Evolutionary conservation across 176 grass and related monocot genomes (phyloP).

Genomic region (Dendrocalamus sinicus): DNA sequence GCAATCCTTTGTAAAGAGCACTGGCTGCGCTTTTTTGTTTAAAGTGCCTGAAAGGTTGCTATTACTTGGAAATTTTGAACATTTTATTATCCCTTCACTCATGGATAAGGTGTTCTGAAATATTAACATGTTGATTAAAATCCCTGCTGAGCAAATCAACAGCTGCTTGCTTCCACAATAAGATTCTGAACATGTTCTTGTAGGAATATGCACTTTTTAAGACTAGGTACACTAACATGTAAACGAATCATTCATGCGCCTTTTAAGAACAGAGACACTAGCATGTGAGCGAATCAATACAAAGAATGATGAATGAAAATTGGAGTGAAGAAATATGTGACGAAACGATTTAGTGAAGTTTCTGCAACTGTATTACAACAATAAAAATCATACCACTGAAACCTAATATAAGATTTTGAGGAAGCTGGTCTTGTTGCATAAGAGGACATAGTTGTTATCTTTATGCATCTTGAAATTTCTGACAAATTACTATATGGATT

Average conservation of each 20-base stretch:
- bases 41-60: slow-evolving; percentile 12
- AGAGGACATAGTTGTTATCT: neutral
- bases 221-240: neutral
- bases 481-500: neutral
- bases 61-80: neutral
- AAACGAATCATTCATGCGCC: neutral
- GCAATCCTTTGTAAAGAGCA: slow-evolving; percentile 25
- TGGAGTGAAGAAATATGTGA: neutral
- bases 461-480: neutral
- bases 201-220: neutral
- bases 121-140: slow-evolving; percentile 28
- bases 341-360: neutral
- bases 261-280: neutral
- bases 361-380: neutral
- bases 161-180: neutral
- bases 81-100: neutral
- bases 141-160: neutral
- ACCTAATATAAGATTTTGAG: neutral
- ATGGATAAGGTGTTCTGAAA: neutral
- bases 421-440: slow-evolving; percentile 15
- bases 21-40: neutral
- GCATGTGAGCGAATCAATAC: neutral
- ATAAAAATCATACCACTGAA: neutral
- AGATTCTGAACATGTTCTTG: neutral
- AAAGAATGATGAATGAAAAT: slow-evolving; percentile 12